A percentile compares a stretch with the other conserved stretches of the same genome.
Evolutionary conservation across 805 yeast species (phyloP).

Genomic region (Candida anglica): DNA sequence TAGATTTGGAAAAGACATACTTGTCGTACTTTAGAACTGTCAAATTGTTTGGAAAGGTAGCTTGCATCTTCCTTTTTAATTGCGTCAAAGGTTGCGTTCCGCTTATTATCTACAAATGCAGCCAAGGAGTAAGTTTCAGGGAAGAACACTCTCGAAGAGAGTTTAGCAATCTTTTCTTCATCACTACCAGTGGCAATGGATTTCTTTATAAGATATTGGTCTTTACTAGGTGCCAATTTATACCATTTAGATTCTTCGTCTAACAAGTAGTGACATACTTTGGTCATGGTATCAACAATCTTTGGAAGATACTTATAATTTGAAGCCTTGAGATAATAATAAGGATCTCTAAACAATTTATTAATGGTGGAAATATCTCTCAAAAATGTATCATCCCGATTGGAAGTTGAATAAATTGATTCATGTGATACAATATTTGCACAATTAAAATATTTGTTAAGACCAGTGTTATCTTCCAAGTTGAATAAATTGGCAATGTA

Average conservation of each 20-base stretch:
- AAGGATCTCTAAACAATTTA: slow-evolving; percentile 33
- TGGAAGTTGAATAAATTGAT: slow-evolving; percentile 12
- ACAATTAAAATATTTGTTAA: slow-evolving; percentile 33
- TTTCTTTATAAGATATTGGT: slow-evolving; percentile 10
- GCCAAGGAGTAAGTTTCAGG: slow-evolving; percentile 36
- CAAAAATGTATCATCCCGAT: slow-evolving; percentile 22
- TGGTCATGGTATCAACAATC: slow-evolving; percentile 18
- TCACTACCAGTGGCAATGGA: slow-evolving; percentile 3
- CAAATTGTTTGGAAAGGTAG: slow-evolving; percentile 20
- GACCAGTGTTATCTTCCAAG: slow-evolving; percentile 42
- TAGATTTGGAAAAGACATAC: slow-evolving; percentile 27
- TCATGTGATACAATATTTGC: slow-evolving; percentile 25
- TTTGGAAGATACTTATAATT: slow-evolving; percentile 15
- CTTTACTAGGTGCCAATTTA: slow-evolving; percentile 11
- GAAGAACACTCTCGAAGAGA: slow-evolving; percentile 16
- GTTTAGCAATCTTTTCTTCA: slow-evolving; percentile 11
- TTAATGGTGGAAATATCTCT: slow-evolving; percentile 28
- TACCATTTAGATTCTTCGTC: slow-evolving; percentile 24
- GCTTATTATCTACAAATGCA: slow-evolving; percentile 19
- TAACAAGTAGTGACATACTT: slow-evolving; percentile 25
- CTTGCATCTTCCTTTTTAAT: slow-evolving; percentile 19
- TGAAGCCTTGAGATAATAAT: slow-evolving; percentile 18
- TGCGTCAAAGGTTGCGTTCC: slow-evolving; percentile 13
- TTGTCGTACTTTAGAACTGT: slow-evolving; percentile 21
- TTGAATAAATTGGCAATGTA: slow-evolving; percentile 30